Evolutionary conservation across 2,329 filamentous ascomycete species (phyloP), one percentile per base, ranked within the genome.

Genomic region (Fonsecaea multimorphosa): DNA sequence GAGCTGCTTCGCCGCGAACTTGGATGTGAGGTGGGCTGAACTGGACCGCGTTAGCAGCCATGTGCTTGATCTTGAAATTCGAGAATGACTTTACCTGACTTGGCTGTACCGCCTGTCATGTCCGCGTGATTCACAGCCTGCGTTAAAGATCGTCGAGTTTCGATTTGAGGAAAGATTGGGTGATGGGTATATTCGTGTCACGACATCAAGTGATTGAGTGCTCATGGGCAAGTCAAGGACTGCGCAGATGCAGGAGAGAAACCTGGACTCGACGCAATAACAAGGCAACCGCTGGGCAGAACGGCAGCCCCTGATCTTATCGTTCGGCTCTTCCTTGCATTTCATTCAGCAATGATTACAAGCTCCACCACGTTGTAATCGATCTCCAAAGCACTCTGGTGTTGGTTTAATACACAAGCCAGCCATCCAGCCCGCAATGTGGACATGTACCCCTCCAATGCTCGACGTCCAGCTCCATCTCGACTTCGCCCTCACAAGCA

Each of bases 401-500:
- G 56, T 58, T 27, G 44, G 19, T 58, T 46, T 58, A 22, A 31
- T 58, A 58, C 56, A 58, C 31, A 49, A 58, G 56, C 44, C 44
- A 49, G 19, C 44, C 44, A 58, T 38, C 44, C 44, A 49, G 19
- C 44, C 44, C 7, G 32, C 19, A 31, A 22, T 24, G 36, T 58
- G n/a, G 46, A 52, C 12, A 53, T 38, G 32, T 44, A 16, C 32
- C 46, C 8, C 44, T 14, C 22, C 51, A n/a, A 14, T 24, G 22
- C 2, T 49, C 22, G 9, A 49, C 22, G 24, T 24, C 22, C 44
- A 49, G 44, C 31, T 46, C 31, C 16, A 36, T 58, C 44, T 58
- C 24, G 22, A 38, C 29, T 56, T 32, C 11, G 3, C n/a, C 31
- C 57, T 49, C 36, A 31, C 40, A 59, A 59, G 57, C 38, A n/a